Conservation (phyloP, 2,329 filamentous ascomycete species). For the Trichoderma oligosporum region DNA sequence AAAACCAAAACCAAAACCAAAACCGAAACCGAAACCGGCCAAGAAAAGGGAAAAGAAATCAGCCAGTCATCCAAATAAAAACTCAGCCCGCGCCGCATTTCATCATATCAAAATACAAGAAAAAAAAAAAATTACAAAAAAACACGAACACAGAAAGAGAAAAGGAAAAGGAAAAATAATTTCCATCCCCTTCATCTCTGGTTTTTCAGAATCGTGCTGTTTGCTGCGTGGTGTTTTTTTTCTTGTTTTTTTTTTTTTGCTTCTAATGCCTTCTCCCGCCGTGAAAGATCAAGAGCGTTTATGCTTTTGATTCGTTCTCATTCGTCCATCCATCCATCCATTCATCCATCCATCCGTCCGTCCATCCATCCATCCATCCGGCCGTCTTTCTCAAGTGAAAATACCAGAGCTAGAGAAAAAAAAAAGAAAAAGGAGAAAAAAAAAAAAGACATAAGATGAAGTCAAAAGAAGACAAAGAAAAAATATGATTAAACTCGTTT, state of each 20-base stretch:
- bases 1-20: background rate
- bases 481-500: background rate
- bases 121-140: slow-evolving; percentile 10
- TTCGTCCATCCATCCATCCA: background rate
- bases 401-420: background rate
- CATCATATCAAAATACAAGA: slow-evolving; percentile 14
- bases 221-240: background rate
- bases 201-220: background rate
- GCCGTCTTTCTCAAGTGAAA: too few relatives aligned
- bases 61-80: background rate
- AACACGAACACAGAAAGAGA: slow-evolving; percentile 8
- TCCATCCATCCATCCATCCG: too few relatives aligned
- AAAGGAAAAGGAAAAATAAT: slow-evolving; percentile 6
- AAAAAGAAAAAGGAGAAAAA: background rate
- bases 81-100: slow-evolving; percentile 9
- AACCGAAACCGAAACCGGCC: background rate
- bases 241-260: too few relatives aligned
- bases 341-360: too few relatives aligned
- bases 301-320: background rate
- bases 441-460: too few relatives aligned
- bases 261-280: background rate
- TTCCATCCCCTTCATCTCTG: too few relatives aligned
- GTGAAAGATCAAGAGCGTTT: background rate
- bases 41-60: background rate
- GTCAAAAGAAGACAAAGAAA: background rate